Evolutionary conservation across 2,329 filamentous ascomycete species (phyloP).

Genomic region (Stachybotrys echinatus): DNA sequence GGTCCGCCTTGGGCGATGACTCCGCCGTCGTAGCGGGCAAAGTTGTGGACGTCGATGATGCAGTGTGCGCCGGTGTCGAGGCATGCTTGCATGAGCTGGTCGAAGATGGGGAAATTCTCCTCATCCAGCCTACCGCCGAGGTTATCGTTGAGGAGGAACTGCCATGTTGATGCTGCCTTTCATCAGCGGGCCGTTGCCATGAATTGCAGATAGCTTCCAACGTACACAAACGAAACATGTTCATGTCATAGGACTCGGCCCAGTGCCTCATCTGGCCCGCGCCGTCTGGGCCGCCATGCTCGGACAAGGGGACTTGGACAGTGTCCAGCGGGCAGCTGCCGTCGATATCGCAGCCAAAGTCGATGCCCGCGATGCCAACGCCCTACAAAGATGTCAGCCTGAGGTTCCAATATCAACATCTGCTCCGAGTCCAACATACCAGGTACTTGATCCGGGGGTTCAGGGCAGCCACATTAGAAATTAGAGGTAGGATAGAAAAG

Average conservation of each 20-base stretch:
- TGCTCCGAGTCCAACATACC: not conserved
- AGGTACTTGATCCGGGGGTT: not conserved
- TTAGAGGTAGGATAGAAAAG: not conserved
- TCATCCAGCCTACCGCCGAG: conserved; percentile 44
- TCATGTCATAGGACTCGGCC: conserved; percentile 42
- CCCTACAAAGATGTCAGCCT: conserved; percentile 16
- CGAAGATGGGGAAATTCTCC: conserved; percentile 44
- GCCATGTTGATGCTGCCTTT: conserved; percentile 42
- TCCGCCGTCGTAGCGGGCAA: conserved; percentile 53
- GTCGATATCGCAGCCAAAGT: conserved; percentile 42
- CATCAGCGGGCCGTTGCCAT: not conserved
- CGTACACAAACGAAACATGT: conserved; percentile 48
- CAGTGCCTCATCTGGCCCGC: conserved; percentile 54
- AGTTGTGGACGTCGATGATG: conserved; percentile 56
- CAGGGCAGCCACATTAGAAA: not conserved
- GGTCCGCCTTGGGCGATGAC: conserved; percentile 64
- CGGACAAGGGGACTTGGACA: conserved; percentile 26
- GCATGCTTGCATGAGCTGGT: conserved; percentile 51
- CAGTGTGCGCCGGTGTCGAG: conserved; percentile 51
- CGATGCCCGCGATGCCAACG: conserved; percentile 41
- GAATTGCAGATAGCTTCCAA: not conserved
- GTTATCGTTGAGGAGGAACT: conserved; percentile 50
- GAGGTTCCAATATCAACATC: too few species aligned
- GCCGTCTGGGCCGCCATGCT: conserved; percentile 29
- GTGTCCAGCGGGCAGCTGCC: conserved; percentile 31